Percentiles rank a stretch among this genome's conserved stretches.
phyloP scores from a whole-genome alignment of 1,284 basidiomycete species.

The Cryptococcus sp. region DNA sequence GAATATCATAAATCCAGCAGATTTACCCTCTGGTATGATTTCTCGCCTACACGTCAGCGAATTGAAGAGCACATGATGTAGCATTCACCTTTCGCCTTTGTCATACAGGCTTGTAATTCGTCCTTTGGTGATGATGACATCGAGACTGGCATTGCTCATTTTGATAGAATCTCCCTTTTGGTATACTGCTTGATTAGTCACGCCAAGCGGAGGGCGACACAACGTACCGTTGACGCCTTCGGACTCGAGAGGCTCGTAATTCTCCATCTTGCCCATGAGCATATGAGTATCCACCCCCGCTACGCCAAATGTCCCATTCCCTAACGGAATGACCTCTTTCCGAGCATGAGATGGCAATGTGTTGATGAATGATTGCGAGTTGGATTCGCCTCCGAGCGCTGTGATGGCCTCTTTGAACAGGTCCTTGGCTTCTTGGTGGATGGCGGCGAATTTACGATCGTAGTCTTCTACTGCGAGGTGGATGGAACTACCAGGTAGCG shows the following conservation, averaged over 20 bases:
- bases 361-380: not conserved
- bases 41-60: not conserved
- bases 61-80: not conserved
- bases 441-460: not conserved
- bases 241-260: too few relatives aligned
- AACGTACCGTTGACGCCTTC: too few relatives aligned
- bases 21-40: not conserved
- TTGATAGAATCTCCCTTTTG: not conserved
- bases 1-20: not conserved
- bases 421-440: not conserved
- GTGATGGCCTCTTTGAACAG: not conserved
- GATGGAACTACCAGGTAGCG: not conserved
- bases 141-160: not conserved
- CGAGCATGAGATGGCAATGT: not conserved
- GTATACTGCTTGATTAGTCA: not conserved
- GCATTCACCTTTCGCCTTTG: not conserved
- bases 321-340: too few relatives aligned
- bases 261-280: too few relatives aligned
- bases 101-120: not conserved
- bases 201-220: too few relatives aligned
- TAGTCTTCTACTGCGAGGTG: not conserved
- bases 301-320: too few relatives aligned
- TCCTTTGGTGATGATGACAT: not conserved
- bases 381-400: not conserved
- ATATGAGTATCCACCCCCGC: too few relatives aligned